Conservation (phyloP, 1,284 basidiomycete genomes). For the Phylloboletellus chloephorus region DNA sequence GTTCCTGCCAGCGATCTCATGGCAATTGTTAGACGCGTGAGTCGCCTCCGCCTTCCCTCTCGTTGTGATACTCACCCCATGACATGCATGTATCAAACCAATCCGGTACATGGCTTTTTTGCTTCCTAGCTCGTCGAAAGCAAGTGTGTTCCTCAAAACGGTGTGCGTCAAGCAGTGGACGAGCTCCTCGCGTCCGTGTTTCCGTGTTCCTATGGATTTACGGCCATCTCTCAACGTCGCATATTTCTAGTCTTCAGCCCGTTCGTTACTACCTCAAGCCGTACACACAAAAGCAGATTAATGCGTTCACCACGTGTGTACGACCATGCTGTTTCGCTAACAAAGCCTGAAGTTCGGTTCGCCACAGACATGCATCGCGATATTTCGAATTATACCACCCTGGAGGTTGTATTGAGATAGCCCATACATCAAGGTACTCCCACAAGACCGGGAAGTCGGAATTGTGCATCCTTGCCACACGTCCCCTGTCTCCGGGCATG, state of each 20-base stretch:
- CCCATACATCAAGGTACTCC: constrained; percentile 79
- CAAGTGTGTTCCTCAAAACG: constrained; percentile 49
- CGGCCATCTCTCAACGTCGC: constrained; percentile 18
- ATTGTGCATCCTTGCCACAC: constrained; percentile 83
- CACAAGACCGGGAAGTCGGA: constrained; percentile 86
- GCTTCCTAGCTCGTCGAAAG: constrained; percentile 50
- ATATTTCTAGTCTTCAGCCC: constrained; percentile 49
- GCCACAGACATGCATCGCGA: constrained; percentile 70
- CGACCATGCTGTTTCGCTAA: constrained; percentile 30
- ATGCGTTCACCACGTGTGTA: constrained; percentile 80
- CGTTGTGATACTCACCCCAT: constrained; percentile 26
- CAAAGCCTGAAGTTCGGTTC: constrained; percentile 26
- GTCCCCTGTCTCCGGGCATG: constrained; percentile 60
- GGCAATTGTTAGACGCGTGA: constrained; percentile 68
- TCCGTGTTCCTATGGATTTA: constrained; percentile 6
- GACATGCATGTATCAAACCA: constrained; percentile 13
- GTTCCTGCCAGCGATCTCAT: constrained; percentile 61
- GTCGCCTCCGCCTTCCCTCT: constrained; percentile 34
- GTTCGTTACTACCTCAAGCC: constrained; percentile 68
- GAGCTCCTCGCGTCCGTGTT: constrained; percentile 62
- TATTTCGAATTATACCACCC: constrained; percentile 82
- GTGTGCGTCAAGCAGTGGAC: constrained; percentile 64
- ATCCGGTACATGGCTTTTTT: constrained; percentile 11
- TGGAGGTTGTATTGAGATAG: constrained; percentile 78
- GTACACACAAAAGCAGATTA: constrained; percentile 75